These are phyloP conservation scores for Pichia manshurica DNA, from an alignment of 805 yeast genomes.

Conservation along the genomic window DNA sequence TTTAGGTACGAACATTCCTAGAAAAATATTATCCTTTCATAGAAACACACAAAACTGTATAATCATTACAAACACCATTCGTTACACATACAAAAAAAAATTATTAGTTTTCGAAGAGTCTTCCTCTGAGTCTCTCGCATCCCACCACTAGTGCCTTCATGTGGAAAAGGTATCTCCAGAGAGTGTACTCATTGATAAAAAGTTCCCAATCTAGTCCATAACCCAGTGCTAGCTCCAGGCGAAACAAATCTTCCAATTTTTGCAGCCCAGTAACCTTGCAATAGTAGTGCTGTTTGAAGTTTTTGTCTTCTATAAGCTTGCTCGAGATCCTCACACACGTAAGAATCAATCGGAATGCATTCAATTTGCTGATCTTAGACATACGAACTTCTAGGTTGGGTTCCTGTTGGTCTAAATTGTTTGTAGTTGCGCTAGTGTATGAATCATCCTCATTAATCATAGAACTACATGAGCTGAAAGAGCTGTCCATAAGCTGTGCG, in stretches of 20 bases:
- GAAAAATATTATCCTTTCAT: too few relatives aligned
- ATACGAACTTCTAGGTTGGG: neutral
- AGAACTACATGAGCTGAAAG: slow-evolving; percentile 2
- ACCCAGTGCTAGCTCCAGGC: slow-evolving; percentile 37
- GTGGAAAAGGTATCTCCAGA: slow-evolving; percentile 32
- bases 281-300: slow-evolving; percentile 37
- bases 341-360: slow-evolving; percentile 36
- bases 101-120: neutral
- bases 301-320: slow-evolving; percentile 40
- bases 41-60: too few relatives aligned
- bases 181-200: slow-evolving; percentile 32
- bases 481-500: neutral
- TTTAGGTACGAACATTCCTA: too few relatives aligned
- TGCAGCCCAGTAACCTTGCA: slow-evolving; percentile 43
- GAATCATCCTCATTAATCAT: neutral
- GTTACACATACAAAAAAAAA: too few relatives aligned
- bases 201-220: slow-evolving; percentile 38
- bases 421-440: neutral
- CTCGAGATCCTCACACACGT: slow-evolving; percentile 36
- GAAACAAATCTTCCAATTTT: slow-evolving; percentile 33
- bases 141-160: slow-evolving; percentile 20
- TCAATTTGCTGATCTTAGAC: slow-evolving; percentile 27
- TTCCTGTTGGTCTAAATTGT: neutral
- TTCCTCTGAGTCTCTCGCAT: slow-evolving; percentile 3
- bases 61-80: too few relatives aligned